These are phyloP conservation scores for Cucurbitaria berberidis DNA, from an alignment of 2,329 filamentous ascomycete genomes.

Conservation along the genomic window DNA sequence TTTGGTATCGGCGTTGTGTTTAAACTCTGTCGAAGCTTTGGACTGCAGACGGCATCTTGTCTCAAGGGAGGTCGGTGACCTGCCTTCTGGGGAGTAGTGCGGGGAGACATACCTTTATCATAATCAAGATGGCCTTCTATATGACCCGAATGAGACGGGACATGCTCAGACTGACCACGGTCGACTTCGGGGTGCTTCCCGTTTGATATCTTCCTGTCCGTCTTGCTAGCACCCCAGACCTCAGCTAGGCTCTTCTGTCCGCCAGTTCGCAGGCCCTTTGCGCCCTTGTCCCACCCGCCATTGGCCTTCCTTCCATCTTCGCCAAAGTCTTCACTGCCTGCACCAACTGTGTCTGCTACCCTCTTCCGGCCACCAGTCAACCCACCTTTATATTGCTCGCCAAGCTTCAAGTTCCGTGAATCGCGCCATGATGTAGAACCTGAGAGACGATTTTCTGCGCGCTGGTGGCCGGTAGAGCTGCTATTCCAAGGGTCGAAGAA, in stretches of 20 bases:
- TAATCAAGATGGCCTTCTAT: background rate
- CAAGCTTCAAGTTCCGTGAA: slow-evolving; percentile 71
- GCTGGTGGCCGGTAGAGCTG: slow-evolving; percentile 78
- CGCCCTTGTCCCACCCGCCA: slow-evolving; percentile 58
- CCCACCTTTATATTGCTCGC: slow-evolving; percentile 68
- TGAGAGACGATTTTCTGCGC: slow-evolving; percentile 69
- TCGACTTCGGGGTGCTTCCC: slow-evolving; percentile 9
- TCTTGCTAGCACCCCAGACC: slow-evolving; percentile 32
- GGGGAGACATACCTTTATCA: slow-evolving; percentile 7
- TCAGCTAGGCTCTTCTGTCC: slow-evolving; percentile 49
- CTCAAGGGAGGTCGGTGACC: background rate
- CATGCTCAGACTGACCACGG: background rate
- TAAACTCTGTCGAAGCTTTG: background rate
- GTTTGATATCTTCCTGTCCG: slow-evolving; percentile 10
- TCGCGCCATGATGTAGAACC: slow-evolving; percentile 73
- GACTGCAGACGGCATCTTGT: background rate
- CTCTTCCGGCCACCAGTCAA: slow-evolving; percentile 60
- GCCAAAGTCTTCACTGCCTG: slow-evolving; percentile 64
- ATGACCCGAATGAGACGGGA: background rate
- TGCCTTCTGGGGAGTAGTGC: background rate
- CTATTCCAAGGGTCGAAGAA: slow-evolving; percentile 75
- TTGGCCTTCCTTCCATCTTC: slow-evolving; percentile 59
- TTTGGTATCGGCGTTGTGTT: background rate
- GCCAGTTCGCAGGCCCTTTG: slow-evolving; percentile 56
- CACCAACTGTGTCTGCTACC: slow-evolving; percentile 69